Evolutionary conservation across 202 grass and related monocot genomes (phyloP).

Genomic region (Brachypodium distachyon): DNA sequence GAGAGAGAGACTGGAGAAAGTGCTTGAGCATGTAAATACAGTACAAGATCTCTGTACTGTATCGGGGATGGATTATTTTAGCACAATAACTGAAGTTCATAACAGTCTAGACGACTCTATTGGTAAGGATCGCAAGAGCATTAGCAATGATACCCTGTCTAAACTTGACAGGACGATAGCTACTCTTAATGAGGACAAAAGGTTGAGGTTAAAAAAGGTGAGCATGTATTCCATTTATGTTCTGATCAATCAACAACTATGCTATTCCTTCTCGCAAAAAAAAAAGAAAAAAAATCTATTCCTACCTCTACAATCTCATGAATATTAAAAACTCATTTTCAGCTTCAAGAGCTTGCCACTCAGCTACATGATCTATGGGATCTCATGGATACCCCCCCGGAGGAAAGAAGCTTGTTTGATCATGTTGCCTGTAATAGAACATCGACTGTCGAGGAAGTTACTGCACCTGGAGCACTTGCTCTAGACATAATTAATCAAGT

Average conservation of each 20-base stretch:
- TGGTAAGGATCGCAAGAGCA: slow-evolving; percentile 41
- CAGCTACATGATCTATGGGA: slow-evolving; percentile 76
- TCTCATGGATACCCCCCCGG: slow-evolving; percentile 63
- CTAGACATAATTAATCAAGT: slow-evolving; percentile 72
- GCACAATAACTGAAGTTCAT: slow-evolving; percentile 63
- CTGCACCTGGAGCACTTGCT: slow-evolving; percentile 49
- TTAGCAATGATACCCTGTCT: slow-evolving; percentile 60
- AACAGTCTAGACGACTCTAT: slow-evolving; percentile 59
- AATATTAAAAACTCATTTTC: neutral
- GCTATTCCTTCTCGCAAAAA: too few species aligned
- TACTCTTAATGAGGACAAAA: slow-evolving; percentile 62
- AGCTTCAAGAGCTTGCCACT: slow-evolving; percentile 69
- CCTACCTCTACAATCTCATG: neutral
- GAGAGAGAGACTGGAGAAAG: slow-evolving; percentile 60
- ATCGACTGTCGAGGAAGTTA: slow-evolving; percentile 56
- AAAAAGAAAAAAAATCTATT: too few species aligned
- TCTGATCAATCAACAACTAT: neutral
- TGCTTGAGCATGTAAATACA: slow-evolving; percentile 48
- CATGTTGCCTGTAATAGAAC: slow-evolving; percentile 60
- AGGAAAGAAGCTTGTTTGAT: slow-evolving; percentile 60
- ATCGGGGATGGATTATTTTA: slow-evolving; percentile 50
- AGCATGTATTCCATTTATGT: neutral
- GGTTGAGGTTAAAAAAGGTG: slow-evolving; percentile 52
- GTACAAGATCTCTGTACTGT: slow-evolving; percentile 62
- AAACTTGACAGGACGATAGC: slow-evolving; percentile 49